Percentiles rank a stretch among this genome's conserved stretches.
phyloP scores from a whole-genome alignment of 192 early-diverging fungal species.

The Lobosporangium transversale region DNA sequence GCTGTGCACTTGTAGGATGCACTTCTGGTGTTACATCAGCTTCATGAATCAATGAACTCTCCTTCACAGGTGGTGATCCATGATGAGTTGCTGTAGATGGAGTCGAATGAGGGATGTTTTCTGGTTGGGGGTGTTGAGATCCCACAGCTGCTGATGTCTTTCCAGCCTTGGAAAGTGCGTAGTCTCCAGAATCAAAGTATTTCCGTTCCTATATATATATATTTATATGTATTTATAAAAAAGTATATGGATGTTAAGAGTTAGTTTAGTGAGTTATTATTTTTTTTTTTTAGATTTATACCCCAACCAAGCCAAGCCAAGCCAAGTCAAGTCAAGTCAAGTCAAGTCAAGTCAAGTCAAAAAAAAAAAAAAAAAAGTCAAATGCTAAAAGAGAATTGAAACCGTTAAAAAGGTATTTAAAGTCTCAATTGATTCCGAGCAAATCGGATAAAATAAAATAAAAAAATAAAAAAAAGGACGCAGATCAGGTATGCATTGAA shows the following conservation, averaged over 20 bases:
- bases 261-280: background rate
- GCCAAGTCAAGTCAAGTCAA: no score
- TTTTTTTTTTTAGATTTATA: background rate
- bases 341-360: no score
- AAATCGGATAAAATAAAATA: no score
- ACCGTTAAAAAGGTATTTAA: no score
- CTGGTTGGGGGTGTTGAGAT: slow-evolving; percentile 88
- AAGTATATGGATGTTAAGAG: no score
- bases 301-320: background rate
- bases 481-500: background rate
- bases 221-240: no score
- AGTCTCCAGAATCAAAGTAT: slow-evolving; percentile 99
- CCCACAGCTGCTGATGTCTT: slow-evolving; percentile 83
- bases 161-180: slow-evolving; percentile 95
- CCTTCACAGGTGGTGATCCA: slow-evolving; percentile 70
- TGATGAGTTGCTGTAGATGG: slow-evolving; percentile 52
- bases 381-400: background rate
- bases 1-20: slow-evolving; percentile 9
- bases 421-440: no score
- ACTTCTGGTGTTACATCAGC: slow-evolving; percentile 9
- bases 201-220: slow-evolving; percentile 79
- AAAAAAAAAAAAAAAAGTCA: no score
- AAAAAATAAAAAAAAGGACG: background rate
- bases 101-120: slow-evolving; percentile 92
- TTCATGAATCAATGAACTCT: slow-evolving; percentile 73